A percentile compares a stretch with the other conserved stretches of the same genome.
Conservation (phyloP, 208 protist species). For the Trypanosoma avium region DNA sequence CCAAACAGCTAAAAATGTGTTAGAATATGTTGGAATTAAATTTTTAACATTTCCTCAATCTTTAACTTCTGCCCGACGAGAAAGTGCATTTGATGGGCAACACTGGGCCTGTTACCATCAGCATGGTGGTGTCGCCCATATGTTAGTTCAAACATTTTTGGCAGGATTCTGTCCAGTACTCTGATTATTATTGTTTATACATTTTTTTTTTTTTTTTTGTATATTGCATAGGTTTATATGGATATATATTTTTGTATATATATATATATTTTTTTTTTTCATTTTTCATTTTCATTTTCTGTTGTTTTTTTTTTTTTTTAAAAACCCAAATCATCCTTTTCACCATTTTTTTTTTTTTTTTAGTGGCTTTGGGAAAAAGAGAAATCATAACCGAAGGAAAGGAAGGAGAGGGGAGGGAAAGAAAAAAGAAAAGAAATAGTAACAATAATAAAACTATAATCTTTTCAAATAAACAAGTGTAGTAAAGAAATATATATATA, state of each 20-base stretch:
- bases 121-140: background rate
- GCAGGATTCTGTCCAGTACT: background rate
- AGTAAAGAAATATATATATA: too few species aligned
- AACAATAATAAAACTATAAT: background rate
- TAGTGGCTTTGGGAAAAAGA: background rate
- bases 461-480: too few species aligned
- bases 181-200: background rate
- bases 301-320: conserved; percentile 8
- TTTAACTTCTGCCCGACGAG: background rate
- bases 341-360: background rate
- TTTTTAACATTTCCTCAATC: background rate
- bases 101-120: background rate
- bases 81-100: background rate
- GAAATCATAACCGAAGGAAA: background rate
- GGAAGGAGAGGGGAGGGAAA: background rate
- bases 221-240: background rate
- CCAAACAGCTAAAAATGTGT: background rate
- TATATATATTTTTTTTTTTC: background rate
- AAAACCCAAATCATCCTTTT: too few species aligned
- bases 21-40: background rate
- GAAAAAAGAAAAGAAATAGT: conserved; percentile 2
- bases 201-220: conserved; percentile 22
- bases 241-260: background rate
- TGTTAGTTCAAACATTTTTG: background rate
- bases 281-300: background rate